Conservation (phyloP, 495 filamentous ascomycete genomes). For the Penicillium herquei region DNA sequence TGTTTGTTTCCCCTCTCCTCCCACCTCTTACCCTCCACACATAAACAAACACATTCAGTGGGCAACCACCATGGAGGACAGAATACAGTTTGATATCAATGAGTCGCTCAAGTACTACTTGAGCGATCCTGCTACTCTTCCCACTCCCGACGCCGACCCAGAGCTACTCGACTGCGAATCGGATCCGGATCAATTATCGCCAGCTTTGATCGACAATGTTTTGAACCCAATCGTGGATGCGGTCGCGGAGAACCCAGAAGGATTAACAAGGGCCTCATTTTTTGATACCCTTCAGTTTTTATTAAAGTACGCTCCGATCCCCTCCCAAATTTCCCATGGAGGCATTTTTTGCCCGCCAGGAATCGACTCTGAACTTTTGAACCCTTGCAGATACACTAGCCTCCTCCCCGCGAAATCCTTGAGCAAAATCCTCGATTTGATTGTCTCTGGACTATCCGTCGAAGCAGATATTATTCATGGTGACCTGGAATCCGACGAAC, state of each 20-base stretch:
- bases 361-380: constrained; percentile 63
- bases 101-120: constrained; percentile 93
- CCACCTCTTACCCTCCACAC: constrained; percentile 6
- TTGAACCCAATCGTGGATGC: constrained; percentile 93
- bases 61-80: constrained; percentile 64
- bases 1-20: constrained; percentile 16
- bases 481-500: constrained; percentile 88
- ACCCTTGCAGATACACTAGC: constrained; percentile 72
- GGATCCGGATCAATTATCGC: constrained; percentile 80
- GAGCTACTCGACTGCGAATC: constrained; percentile 87
- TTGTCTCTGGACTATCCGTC: constrained; percentile 89
- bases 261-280: constrained; percentile 68
- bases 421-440: constrained; percentile 89
- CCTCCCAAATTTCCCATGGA: constrained; percentile 43
- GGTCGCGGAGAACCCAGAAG: constrained; percentile 86
- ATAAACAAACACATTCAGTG: constrained; percentile 1
- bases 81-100: constrained; percentile 88
- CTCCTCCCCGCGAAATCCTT: constrained; percentile 75
- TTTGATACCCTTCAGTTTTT: constrained; percentile 95
- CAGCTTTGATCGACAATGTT: constrained; percentile 73
- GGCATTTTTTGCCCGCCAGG: constrained; percentile 36
- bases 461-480: constrained; percentile 83
- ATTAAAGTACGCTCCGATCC: constrained; percentile 85
- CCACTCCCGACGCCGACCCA: constrained; percentile 83
- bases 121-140: constrained; percentile 78